Base-by-base conservation (phyloP, 1,284 basidiomycete genomes). In the Rhodotorula glutinis region DNA sequence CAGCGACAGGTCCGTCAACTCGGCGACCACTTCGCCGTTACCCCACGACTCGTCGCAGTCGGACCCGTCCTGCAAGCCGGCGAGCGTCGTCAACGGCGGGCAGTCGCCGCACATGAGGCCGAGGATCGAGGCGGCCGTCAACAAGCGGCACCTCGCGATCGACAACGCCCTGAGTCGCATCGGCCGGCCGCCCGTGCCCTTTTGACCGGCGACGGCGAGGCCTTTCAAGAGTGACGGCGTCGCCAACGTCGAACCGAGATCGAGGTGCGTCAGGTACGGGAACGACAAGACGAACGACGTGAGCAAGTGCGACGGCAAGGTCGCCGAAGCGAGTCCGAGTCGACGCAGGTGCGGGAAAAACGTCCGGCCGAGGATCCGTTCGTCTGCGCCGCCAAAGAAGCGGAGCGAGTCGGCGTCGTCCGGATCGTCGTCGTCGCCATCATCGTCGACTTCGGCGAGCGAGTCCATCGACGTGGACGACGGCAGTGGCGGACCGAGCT, bases 191-290 rank as follows among this genome's bases (percentile, higher is more conserved):
- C 70, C 70, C n/a, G 62, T 61, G 1, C 70, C 69, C 43, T 66
- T 57, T 49, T 73, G 72, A 89, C 79, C 43, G 85, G 86, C 9
- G 81, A 73, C 78, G 5, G 86, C 87, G 11, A 98, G 82, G 0
- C 83, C 80, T 38, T 82, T 79, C 9, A 98, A 85, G 4, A 96
- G 84, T 41, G 90, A 85, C 3, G 91, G 86, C 1, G 87, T 86
- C 40, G 87, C 85, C 29, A 91, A 88, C 23, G 96, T 84, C 55
- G 80, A 79, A 7, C 81, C 81, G 52, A 85, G 76, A 72, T 85
- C 92, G 71, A 96, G 87, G 76, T 96, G 92, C 5, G 92, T 94
- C 29, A 98, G 85, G 44, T 84, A 85, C 0, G 91, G 88, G 78
- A 94, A 92, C 0, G 92, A 87, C 38, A 92, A 82, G 54, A 98